Base-by-base conservation (phyloP, 495 filamentous ascomycete species). In the Hypoxylon subgilvum region DNA sequence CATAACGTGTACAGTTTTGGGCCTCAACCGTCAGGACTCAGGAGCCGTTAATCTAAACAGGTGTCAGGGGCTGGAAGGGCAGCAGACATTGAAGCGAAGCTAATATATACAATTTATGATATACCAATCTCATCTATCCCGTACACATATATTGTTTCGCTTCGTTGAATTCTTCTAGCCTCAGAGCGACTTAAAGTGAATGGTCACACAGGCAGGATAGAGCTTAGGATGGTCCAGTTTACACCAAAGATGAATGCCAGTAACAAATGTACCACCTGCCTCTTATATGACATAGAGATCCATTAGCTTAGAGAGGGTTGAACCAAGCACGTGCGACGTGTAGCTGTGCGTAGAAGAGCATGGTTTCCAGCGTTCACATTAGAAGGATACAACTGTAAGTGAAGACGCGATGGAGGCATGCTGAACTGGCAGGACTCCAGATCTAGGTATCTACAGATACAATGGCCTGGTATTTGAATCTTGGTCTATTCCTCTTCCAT, bases 21-120 rank as follows among this genome's bases (percentile, higher is more conserved):
- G 14, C 38, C 17, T 62, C 49, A 36, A 27, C 54, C 23, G 36
- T 13, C 39, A 17, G 28, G 34, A 22, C 36, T 36, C 39, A 17
- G 28, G 34, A 22, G 42, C 43, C 36, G 34, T 21, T 30, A 36
- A 30, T 40, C 18, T 23, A 22, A 27, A 48, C 39, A 50, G 48
- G 49, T 38, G 23, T n/a, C 42, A 43, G 28, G 52, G 18, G 31
- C 19, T 47, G 22, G 12, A 48, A 45, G 30, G 13, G 32, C 7
- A 4, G 12, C 36, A 54, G 45, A 50, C 39, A 46, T 21, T 23
- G 35, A n/a, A 31, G 44, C 32, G 31, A 57, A 40, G 40, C 38
- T 64, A 64, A 58, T 64, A 58, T 36, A 64, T 64, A 58, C 54
- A 58, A 54, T 31, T 34, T 64, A 17, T 40, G 40, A 23, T 44